These are phyloP conservation scores for Candida chilensis DNA, from an alignment of 805 yeast species.

Conservation along the genomic window DNA sequence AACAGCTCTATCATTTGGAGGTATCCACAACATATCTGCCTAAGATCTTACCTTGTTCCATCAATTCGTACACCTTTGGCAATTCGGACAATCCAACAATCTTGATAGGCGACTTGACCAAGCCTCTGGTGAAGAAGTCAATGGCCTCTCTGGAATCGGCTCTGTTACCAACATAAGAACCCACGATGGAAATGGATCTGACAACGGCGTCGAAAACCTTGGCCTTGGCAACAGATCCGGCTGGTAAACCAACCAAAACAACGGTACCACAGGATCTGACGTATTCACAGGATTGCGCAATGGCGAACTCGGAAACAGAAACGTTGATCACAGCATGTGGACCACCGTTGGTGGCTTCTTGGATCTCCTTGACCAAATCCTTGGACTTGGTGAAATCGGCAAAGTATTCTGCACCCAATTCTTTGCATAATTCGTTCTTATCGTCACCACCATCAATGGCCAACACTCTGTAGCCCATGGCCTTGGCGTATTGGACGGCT, in stretches of 20 bases:
- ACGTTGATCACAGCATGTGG: conserved; percentile 72
- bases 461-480: conserved; percentile 67
- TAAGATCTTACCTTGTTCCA: conserved; percentile 77
- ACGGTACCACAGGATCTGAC: conserved; percentile 63
- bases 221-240: conserved; percentile 63
- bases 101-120: conserved; percentile 65
- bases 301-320: conserved; percentile 64
- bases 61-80: conserved; percentile 59
- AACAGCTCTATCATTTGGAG: conserved; percentile 46
- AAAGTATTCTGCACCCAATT: conserved; percentile 59
- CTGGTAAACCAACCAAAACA: conserved; percentile 71
- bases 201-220: conserved; percentile 69
- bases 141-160: conserved; percentile 78
- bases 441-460: conserved; percentile 67
- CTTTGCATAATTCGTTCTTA: conserved; percentile 43
- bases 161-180: conserved; percentile 86
- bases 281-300: conserved; percentile 50
- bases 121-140: conserved; percentile 65
- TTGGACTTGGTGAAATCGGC: conserved; percentile 49
- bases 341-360: conserved; percentile 59
- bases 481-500: conserved; percentile 67
- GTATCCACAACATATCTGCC: conserved; percentile 90
- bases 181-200: conserved; percentile 62
- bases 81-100: conserved; percentile 69
- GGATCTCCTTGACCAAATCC: conserved; percentile 47